phyloP scores from a whole-genome alignment of 768 basidiomycete species.

The Lentinula boryana region DNA sequence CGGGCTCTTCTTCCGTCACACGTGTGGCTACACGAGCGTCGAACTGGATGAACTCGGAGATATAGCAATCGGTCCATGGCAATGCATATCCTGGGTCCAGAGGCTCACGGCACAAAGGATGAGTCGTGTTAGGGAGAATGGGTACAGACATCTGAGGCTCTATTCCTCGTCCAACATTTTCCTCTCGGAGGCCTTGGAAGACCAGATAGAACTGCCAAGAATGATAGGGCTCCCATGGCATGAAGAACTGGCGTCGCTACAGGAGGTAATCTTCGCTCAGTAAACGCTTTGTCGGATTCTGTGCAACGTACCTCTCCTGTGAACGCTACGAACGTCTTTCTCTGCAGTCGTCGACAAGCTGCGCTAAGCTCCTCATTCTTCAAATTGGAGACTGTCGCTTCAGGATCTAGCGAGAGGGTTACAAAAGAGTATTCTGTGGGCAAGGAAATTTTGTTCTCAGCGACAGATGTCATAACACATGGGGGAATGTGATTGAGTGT shows the following conservation, averaged over 20 bases:
- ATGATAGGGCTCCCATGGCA: background rate
- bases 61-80: slow-evolving; percentile 10
- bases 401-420: slow-evolving; percentile 5
- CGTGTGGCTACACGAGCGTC: background rate
- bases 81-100: slow-evolving; percentile 6
- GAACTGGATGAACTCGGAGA: background rate
- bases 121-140: slow-evolving; percentile 5
- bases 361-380: background rate
- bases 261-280: background rate
- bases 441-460: background rate
- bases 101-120: slow-evolving; percentile 6
- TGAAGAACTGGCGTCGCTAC: background rate
- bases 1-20: background rate
- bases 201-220: slow-evolving; percentile 1
- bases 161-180: background rate
- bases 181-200: slow-evolving; percentile 2
- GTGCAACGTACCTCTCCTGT: background rate
- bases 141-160: slow-evolving; percentile 8
- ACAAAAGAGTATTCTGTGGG: slow-evolving; percentile 4
- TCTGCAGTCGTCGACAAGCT: slow-evolving; percentile 2
- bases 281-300: background rate
- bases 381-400: background rate
- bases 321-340: slow-evolving; percentile 6
- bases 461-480: background rate
- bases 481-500: background rate